These are phyloP conservation scores for Phialemoniopsis sp. DNA, from an alignment of 2,329 filamentous ascomycete genomes.

Conservation along the genomic window DNA sequence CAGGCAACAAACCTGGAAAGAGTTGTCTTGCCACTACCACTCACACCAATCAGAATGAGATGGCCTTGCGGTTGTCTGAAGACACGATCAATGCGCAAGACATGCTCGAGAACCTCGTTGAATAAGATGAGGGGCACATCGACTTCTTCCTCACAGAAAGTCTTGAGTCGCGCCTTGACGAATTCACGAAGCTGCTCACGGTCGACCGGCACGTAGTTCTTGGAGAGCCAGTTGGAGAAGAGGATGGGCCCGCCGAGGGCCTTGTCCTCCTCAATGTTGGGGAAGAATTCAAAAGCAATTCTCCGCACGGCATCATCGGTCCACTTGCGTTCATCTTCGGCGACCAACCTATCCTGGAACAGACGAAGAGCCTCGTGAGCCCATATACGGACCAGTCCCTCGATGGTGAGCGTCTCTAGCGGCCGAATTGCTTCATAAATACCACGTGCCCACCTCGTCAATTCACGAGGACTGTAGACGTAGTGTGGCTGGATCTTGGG, in stretches of 20 bases:
- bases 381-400: slow-evolving; percentile 95
- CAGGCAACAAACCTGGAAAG: slow-evolving; percentile 96
- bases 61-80: slow-evolving; percentile 98
- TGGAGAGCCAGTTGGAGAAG: slow-evolving; percentile 99
- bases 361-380: slow-evolving; percentile 93
- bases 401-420: slow-evolving; percentile 79
- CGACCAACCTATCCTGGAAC: slow-evolving; percentile 95
- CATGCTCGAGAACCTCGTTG: slow-evolving; percentile 97
- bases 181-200: slow-evolving; percentile 94
- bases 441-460: slow-evolving; percentile 96
- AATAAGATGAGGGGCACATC: slow-evolving; percentile 98
- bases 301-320: slow-evolving; percentile 83
- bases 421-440: slow-evolving; percentile 96
- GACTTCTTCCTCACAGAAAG: slow-evolving; percentile 99
- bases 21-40: slow-evolving; percentile 97
- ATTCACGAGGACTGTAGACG: slow-evolving; percentile 96
- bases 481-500: slow-evolving; percentile 97
- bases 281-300: slow-evolving; percentile 89
- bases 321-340: slow-evolving; percentile 91
- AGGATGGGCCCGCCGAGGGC: slow-evolving; percentile 90
- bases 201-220: slow-evolving; percentile 96
- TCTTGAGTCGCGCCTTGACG: slow-evolving; percentile 93
- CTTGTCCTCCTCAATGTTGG: slow-evolving; percentile 86
- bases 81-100: slow-evolving; percentile 95
- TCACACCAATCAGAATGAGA: slow-evolving; percentile 96